Conservation (phyloP, 225 moss, liverwort and hornwort genomes). For the Thuidium tamariscinum region DNA sequence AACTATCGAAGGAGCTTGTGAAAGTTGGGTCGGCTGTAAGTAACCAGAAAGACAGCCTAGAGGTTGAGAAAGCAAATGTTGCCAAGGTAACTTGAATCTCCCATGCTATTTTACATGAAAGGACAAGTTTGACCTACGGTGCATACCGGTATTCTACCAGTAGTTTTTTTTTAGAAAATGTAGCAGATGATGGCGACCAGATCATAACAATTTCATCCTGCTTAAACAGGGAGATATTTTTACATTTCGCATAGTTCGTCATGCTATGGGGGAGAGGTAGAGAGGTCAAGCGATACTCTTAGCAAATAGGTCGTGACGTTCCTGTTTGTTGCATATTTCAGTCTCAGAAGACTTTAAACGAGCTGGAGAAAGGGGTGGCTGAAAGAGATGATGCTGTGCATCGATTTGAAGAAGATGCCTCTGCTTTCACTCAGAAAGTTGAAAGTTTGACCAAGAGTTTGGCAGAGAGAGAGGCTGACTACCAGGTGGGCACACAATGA, state of each 20-base stretch:
- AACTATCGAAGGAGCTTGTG: slow-evolving; percentile 76
- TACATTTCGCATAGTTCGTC: neutral
- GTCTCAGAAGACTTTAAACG: slow-evolving; percentile 36
- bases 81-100: slow-evolving; percentile 41
- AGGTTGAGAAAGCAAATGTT: slow-evolving; percentile 54
- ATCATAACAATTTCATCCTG: neutral
- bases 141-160: neutral
- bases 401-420: slow-evolving; percentile 51
- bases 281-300: neutral
- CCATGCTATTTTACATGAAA: neutral
- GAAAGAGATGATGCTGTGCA: slow-evolving; percentile 52
- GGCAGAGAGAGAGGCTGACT: slow-evolving; percentile 73
- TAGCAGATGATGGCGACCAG: neutral
- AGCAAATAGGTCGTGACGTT: neutral
- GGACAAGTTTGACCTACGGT: neutral
- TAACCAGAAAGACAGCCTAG: slow-evolving; percentile 62
- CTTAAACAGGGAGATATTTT: neutral
- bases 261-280: neutral
- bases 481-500: slow-evolving; percentile 52
- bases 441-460: slow-evolving; percentile 48
- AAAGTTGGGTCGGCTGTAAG: slow-evolving; percentile 69
- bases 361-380: slow-evolving; percentile 54
- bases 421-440: slow-evolving; percentile 58
- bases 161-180: neutral
- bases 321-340: slow-evolving; percentile 7